These are phyloP conservation scores for Nicotiana otophora DNA, from an alignment of 257 asterid genomes.

Conservation along the genomic window DNA sequence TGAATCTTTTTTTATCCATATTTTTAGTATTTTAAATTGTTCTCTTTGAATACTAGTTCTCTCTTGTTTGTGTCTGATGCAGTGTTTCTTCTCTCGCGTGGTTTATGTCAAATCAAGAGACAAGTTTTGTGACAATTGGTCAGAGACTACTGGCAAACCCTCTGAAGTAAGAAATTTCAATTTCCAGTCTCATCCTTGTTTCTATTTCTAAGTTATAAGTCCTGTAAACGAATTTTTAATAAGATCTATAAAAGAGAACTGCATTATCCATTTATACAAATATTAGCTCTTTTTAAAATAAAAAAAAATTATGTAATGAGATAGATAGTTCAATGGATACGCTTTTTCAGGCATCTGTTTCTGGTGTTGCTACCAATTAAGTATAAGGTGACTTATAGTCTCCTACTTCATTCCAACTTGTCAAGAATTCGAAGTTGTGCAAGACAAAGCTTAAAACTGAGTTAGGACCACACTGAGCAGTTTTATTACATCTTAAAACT, in stretches of 20 bases:
- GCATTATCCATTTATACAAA: neutral
- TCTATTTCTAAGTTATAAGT: neutral
- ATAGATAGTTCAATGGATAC: neutral
- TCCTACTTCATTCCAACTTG: neutral
- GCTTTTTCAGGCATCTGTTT: neutral
- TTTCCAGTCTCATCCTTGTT: conserved; percentile 10
- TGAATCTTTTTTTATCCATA: neutral
- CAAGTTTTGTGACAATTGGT: conserved; percentile 96
- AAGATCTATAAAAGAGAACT: neutral
- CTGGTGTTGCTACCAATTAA: neutral
- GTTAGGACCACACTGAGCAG: neutral
- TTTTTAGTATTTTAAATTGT: neutral
- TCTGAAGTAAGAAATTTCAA: conserved; percentile 59
- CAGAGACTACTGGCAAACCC: conserved; percentile 95
- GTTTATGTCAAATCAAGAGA: conserved; percentile 99
- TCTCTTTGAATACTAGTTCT: neutral
- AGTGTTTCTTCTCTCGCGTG: conserved; percentile 99
- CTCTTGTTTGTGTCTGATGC: conserved; percentile 32
- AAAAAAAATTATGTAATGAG: neutral
- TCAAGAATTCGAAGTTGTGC: neutral
- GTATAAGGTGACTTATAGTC: neutral
- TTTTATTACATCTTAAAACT: neutral
- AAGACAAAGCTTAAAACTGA: neutral
- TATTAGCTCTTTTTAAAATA: neutral
- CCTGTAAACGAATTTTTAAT: neutral